These are phyloP conservation scores for Saturnispora sekii DNA, from an alignment of 805 yeast species.

Conservation along the genomic window DNA sequence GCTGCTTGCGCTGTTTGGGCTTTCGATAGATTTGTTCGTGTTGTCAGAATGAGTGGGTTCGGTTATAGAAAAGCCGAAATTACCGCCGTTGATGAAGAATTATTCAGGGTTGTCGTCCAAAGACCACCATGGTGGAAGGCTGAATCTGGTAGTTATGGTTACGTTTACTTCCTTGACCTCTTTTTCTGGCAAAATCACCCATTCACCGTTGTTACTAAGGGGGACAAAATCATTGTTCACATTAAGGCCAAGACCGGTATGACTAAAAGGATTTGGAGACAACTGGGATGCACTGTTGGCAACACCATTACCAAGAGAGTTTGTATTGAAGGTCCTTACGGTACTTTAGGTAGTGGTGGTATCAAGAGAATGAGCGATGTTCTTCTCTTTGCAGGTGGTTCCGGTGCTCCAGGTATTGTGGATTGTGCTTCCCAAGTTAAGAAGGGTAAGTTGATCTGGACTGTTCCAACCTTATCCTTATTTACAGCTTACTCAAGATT, in stretches of 20 bases:
- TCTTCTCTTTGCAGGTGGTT: slow-evolving; percentile 58
- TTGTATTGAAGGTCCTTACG: slow-evolving; percentile 59
- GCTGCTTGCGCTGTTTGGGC: slow-evolving; percentile 39
- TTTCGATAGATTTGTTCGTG: slow-evolving; percentile 40
- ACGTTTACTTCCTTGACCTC: slow-evolving; percentile 42
- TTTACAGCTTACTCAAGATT: slow-evolving; percentile 32
- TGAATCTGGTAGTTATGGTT: slow-evolving; percentile 48
- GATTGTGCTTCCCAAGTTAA: slow-evolving; percentile 29
- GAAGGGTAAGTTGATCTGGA: slow-evolving; percentile 47
- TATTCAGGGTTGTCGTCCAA: slow-evolving; percentile 7
- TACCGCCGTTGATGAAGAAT: slow-evolving; percentile 6
- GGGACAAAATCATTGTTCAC: slow-evolving; percentile 29
- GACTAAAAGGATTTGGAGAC: slow-evolving; percentile 32
- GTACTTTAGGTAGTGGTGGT: slow-evolving; percentile 37
- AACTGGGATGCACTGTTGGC: slow-evolving; percentile 14
- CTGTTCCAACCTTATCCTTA: slow-evolving; percentile 39
- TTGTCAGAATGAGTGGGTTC: slow-evolving; percentile 20
- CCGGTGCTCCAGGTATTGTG: slow-evolving; percentile 52
- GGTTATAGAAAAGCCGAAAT: slow-evolving; percentile 17
- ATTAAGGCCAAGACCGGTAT: slow-evolving; percentile 46
- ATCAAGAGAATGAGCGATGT: slow-evolving; percentile 39
- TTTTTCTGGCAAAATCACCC: slow-evolving; percentile 69
- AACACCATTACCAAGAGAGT: slow-evolving; percentile 17
- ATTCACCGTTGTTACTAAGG: slow-evolving; percentile 42
- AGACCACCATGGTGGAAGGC: slow-evolving; percentile 30